Evolutionary conservation across 129 eudicot species (phyloP).

Genomic region (Flaveria brownii): DNA sequence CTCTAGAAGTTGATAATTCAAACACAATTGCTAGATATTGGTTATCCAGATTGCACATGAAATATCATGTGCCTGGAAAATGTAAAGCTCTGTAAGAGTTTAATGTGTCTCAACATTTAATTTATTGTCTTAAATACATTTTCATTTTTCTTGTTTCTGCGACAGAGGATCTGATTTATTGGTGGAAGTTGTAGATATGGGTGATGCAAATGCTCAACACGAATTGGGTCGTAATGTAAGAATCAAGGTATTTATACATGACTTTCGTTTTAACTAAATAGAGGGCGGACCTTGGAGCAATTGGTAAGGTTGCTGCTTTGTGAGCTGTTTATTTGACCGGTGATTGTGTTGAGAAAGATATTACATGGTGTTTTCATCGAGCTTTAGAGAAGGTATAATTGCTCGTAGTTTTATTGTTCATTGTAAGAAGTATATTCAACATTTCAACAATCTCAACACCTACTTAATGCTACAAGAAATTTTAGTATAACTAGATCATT

Average conservation of each 20-base stretch:
- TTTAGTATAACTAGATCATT: not conserved
- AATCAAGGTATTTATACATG: constrained; percentile 52
- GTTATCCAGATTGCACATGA: constrained; percentile 74
- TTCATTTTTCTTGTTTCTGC: constrained; percentile 18
- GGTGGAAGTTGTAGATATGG: constrained; percentile 95
- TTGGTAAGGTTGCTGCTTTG: too few species aligned
- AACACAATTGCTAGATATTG: constrained; percentile 89
- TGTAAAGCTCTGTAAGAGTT: constrained; percentile 78
- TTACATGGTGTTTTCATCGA: constrained; percentile 78
- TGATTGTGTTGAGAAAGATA: constrained; percentile 73
- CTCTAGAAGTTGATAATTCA: constrained; percentile 75
- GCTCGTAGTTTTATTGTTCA: constrained; percentile 18
- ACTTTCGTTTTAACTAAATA: constrained; percentile 7
- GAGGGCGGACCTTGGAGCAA: too few species aligned
- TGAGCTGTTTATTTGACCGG: constrained; percentile 73
- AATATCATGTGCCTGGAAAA: constrained; percentile 84
- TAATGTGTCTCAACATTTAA: constrained; percentile 15
- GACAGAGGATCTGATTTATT: constrained; percentile 81
- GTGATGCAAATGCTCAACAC: constrained; percentile 82
- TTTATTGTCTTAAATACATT: not conserved
- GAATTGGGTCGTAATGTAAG: constrained; percentile 77
- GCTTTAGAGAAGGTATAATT: constrained; percentile 72
- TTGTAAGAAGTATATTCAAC: not conserved
- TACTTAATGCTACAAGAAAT: constrained; percentile 4
- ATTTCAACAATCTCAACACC: not conserved